phyloP scores from a whole-genome alignment of 768 basidiomycete genomes.

The Harrya chromipes region DNA sequence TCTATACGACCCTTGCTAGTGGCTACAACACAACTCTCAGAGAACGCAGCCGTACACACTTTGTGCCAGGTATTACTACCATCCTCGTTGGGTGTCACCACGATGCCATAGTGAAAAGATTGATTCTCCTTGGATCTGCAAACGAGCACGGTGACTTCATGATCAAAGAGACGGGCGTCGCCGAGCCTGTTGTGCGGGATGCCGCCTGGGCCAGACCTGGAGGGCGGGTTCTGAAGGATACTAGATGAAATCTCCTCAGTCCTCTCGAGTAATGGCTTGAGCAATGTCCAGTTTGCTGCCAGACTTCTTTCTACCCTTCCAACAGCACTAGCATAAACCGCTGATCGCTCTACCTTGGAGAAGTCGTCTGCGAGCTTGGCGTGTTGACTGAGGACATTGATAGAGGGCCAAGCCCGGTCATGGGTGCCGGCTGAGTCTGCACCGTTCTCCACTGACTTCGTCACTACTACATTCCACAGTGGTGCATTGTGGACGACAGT shows the following conservation, averaged over 20 bases:
- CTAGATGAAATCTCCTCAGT: not conserved
- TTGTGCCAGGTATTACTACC: constrained; percentile 2
- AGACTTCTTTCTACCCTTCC: constrained; percentile 9
- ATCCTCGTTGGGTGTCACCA: constrained; percentile 1
- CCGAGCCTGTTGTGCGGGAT: constrained; percentile 8
- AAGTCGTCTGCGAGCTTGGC: constrained; percentile 1
- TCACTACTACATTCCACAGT: constrained; percentile 5
- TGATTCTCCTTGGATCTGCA: constrained; percentile 10
- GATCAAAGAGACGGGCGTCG: constrained; percentile 5
- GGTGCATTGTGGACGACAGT: not conserved
- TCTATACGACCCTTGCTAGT: not conserved
- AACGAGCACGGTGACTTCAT: not conserved
- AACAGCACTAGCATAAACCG: not conserved
- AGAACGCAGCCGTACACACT: constrained; percentile 11
- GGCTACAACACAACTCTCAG: not conserved
- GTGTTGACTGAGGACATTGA: not conserved
- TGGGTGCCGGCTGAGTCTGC: not conserved
- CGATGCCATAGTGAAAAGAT: constrained; percentile 9
- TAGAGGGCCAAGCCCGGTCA: not conserved
- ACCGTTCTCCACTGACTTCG: not conserved
- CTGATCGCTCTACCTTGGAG: constrained; percentile 5
- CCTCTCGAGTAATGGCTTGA: not conserved
- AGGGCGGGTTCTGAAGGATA: not conserved
- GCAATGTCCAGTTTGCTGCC: not conserved
- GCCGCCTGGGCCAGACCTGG: not conserved